phyloP scores from a whole-genome alignment of 805 yeast genomes.

The Saccharomycopsis capsularis region DNA sequence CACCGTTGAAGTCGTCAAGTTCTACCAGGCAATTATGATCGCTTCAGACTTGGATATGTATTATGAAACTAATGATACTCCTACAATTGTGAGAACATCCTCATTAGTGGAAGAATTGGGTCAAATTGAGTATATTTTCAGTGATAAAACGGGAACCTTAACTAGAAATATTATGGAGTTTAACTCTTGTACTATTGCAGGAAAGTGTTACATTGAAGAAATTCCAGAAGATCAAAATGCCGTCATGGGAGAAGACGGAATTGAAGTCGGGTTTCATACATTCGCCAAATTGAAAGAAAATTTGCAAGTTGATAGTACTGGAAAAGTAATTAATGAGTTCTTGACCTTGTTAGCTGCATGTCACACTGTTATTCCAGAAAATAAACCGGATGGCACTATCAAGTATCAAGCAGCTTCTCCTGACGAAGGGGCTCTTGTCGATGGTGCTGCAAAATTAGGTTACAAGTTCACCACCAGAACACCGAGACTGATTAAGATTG shows the following conservation, averaged over 20 bases:
- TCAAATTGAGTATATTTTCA: constrained; percentile 90
- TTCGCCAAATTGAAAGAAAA: constrained; percentile 56
- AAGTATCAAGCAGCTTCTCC: constrained; percentile 99
- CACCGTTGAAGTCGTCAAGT: constrained; percentile 92
- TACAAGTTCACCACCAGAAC: constrained; percentile 77
- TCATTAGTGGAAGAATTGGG: constrained; percentile 95
- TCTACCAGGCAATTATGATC: constrained; percentile 89
- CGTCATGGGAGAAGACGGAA: constrained; percentile 60
- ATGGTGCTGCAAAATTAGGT: constrained; percentile 89
- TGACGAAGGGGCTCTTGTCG: constrained; percentile 97
- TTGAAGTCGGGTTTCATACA: constrained; percentile 70
- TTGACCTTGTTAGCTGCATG: constrained; percentile 82
- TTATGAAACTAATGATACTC: constrained; percentile 80
- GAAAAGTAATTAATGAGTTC: constrained; percentile 59
- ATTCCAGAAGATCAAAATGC: constrained; percentile 88
- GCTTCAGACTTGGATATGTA: constrained; percentile 94
- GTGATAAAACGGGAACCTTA: constrained; percentile 96
- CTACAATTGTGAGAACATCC: constrained; percentile 91
- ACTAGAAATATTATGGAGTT: constrained; percentile 97
- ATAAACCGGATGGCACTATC: constrained; percentile 51
- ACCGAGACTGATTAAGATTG: constrained; percentile 73
- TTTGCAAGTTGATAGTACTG: constrained; percentile 36
- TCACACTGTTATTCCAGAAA: constrained; percentile 96
- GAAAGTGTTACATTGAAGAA: constrained; percentile 76
- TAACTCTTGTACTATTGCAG: constrained; percentile 88